Evolutionary conservation across 495 filamentous ascomycete genomes (phyloP).

Genomic region (Aspergillus bridgeri): DNA sequence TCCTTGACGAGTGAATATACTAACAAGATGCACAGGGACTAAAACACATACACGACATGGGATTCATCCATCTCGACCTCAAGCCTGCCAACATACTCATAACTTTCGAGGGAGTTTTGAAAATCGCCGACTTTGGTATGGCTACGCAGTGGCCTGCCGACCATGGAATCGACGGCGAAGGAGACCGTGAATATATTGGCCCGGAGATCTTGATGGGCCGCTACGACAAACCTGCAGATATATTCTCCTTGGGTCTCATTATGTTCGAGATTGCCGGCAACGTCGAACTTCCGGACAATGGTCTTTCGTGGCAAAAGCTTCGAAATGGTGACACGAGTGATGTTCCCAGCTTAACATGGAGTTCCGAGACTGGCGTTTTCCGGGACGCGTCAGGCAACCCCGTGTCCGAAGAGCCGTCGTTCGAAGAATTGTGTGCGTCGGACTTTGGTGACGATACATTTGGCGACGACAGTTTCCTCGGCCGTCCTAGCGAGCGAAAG

Average conservation of each 20-base stretch:
- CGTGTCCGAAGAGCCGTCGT: constrained; percentile 44
- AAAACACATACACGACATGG: constrained; percentile 79
- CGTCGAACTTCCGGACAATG: constrained; percentile 86
- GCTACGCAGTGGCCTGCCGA: constrained; percentile 75
- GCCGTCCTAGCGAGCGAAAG: constrained; percentile 24
- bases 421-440: constrained; percentile 50
- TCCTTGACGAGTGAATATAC: constrained; percentile 7
- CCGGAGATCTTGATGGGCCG: constrained; percentile 82
- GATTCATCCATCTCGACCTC: constrained; percentile 89
- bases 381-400: constrained; percentile 75
- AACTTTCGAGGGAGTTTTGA: constrained; percentile 83
- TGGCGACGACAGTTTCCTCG: constrained; percentile 30
- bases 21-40: constrained; percentile 62
- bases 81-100: constrained; percentile 95
- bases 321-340: constrained; percentile 83
- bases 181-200: constrained; percentile 92
- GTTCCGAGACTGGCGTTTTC: constrained; percentile 63
- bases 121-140: constrained; percentile 96
- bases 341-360: constrained; percentile 77
- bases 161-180: constrained; percentile 78
- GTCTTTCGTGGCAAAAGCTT: constrained; percentile 80
- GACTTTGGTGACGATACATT: constrained; percentile 47
- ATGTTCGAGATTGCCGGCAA: constrained; percentile 93
- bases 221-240: constrained; percentile 85
- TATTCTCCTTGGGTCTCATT: constrained; percentile 91